Conservation (phyloP, 2,329 filamentous ascomycete genomes). For the Leptoxyphium fumago region DNA sequence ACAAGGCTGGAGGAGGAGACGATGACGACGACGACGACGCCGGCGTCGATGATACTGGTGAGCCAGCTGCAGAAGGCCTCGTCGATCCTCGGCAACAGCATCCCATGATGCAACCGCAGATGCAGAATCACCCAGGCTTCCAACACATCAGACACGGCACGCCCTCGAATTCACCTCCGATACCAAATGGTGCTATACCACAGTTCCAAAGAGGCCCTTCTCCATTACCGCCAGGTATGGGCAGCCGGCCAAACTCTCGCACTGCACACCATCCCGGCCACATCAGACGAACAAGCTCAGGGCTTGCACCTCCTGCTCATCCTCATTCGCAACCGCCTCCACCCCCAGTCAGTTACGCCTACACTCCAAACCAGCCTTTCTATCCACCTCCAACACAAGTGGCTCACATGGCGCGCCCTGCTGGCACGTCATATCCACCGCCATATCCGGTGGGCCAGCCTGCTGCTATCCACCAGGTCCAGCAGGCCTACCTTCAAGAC, state of each 20-base stretch:
- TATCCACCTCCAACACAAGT: slow-evolving; percentile 50
- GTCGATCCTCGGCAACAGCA: slow-evolving; percentile 30
- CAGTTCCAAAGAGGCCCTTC: slow-evolving; percentile 64
- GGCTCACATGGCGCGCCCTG: slow-evolving; percentile 11
- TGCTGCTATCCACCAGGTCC: slow-evolving; percentile 35
- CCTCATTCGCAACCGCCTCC: slow-evolving; percentile 47
- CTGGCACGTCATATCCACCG: slow-evolving; percentile 15
- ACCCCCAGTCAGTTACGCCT: slow-evolving; percentile 51
- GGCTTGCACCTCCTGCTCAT: slow-evolving; percentile 48
- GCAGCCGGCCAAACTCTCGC: slow-evolving; percentile 62
- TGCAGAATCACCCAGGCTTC: slow-evolving; percentile 46
- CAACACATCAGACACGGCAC: slow-evolving; percentile 70
- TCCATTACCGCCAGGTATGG: slow-evolving; percentile 54
- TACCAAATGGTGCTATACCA: slow-evolving; percentile 54
- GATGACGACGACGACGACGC: slow-evolving; percentile 70
- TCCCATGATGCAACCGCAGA: slow-evolving; percentile 30
- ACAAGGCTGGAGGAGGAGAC: slow-evolving; percentile 53
- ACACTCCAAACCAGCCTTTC: slow-evolving; percentile 72
- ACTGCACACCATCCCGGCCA: slow-evolving; percentile 47
- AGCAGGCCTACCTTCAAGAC: slow-evolving; percentile 63
- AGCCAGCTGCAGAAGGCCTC: slow-evolving; percentile 42
- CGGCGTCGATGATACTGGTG: slow-evolving; percentile 42
- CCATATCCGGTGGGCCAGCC: slow-evolving; percentile 14
- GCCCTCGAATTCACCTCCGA: slow-evolving; percentile 76
- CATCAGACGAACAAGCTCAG: slow-evolving; percentile 58